These are phyloP conservation scores for Quercus aquifolioides DNA, from an alignment of 306 rosid genomes.

Conservation along the genomic window DNA sequence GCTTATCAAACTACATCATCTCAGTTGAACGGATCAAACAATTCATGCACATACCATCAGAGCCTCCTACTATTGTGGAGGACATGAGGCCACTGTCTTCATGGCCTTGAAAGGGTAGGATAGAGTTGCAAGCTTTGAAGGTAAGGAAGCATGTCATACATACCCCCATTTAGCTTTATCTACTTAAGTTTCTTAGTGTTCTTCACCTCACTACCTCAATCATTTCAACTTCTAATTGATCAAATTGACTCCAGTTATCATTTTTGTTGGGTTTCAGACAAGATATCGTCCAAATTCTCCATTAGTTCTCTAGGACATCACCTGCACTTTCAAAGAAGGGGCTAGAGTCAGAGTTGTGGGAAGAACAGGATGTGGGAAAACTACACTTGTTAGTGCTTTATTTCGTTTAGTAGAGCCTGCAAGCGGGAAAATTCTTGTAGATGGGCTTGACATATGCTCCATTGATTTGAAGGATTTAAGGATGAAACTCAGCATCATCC, in stretches of 20 bases:
- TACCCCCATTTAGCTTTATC: too few relatives aligned
- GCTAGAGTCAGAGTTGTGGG: conserved; percentile 58
- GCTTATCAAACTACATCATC: conserved; percentile 34
- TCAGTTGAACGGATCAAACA: conserved; percentile 61
- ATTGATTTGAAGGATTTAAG: conserved; percentile 57
- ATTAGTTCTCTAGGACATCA: conserved; percentile 46
- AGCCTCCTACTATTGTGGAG: conserved; percentile 45
- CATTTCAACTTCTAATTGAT: not conserved
- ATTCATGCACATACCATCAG: conserved; percentile 47
- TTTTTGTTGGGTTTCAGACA: conserved; percentile 24
- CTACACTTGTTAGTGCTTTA: conserved; percentile 53
- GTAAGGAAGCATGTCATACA: conserved; percentile 7
- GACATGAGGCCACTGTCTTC: conserved; percentile 37
- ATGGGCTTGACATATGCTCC: conserved; percentile 46
- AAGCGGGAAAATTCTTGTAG: conserved; percentile 42
- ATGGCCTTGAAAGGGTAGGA: conserved; percentile 52
- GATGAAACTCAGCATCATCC: conserved; percentile 57
- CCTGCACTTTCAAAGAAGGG: conserved; percentile 51
- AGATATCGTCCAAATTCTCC: conserved; percentile 48
- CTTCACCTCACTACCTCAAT: not conserved
- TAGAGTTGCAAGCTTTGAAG: conserved; percentile 40
- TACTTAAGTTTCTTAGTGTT: not conserved
- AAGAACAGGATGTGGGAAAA: conserved; percentile 66
- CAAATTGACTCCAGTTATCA: not conserved
- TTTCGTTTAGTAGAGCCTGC: conserved; percentile 55